phyloP scores from a whole-genome alignment of 129 eudicot species.

The sunflower (Helianthus annuus) region DNA sequence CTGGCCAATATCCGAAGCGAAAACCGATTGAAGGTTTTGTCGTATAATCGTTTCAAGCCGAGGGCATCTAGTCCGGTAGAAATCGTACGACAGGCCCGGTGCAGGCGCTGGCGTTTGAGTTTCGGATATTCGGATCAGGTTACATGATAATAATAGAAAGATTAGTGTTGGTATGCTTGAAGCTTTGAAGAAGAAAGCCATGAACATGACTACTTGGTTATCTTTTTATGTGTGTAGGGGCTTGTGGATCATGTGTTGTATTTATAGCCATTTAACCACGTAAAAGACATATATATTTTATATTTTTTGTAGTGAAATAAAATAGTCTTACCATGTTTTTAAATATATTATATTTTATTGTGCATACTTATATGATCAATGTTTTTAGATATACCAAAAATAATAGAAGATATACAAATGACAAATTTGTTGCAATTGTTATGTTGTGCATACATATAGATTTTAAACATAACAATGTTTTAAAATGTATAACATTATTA shows the following conservation, averaged over 20 bases:
- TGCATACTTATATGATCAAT: not conserved
- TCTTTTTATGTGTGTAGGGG: conserved; percentile 15
- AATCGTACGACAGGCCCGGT: conserved; percentile 27
- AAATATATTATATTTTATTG: not conserved
- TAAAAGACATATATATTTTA: not conserved
- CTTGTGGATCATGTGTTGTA: conserved; percentile 24
- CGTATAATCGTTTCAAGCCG: conserved; percentile 28
- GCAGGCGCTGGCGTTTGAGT: conserved; percentile 26
- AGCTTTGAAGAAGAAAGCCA: conserved; percentile 19
- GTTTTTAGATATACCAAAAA: too few species aligned
- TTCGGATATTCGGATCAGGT: conserved; percentile 10
- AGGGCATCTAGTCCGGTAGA: conserved; percentile 32
- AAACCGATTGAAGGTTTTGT: conserved; percentile 24
- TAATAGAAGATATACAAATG: too few species aligned
- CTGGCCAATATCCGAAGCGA: conserved; percentile 31
- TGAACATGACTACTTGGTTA: conserved; percentile 12
- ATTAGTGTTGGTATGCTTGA: conserved; percentile 16
- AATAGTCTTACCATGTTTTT: not conserved
- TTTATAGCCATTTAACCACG: conserved; percentile 26
- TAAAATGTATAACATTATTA: too few species aligned
- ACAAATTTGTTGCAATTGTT: too few species aligned
- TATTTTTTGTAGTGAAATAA: not conserved
- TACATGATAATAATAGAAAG: conserved; percentile 7
- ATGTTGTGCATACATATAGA: too few species aligned
- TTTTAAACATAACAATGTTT: too few species aligned